A percentile compares a stretch with the other conserved stretches of the same genome.
Evolutionary conservation across 2,329 filamentous ascomycete species (phyloP).

Genomic region (Aspergillus uvarum): DNA sequence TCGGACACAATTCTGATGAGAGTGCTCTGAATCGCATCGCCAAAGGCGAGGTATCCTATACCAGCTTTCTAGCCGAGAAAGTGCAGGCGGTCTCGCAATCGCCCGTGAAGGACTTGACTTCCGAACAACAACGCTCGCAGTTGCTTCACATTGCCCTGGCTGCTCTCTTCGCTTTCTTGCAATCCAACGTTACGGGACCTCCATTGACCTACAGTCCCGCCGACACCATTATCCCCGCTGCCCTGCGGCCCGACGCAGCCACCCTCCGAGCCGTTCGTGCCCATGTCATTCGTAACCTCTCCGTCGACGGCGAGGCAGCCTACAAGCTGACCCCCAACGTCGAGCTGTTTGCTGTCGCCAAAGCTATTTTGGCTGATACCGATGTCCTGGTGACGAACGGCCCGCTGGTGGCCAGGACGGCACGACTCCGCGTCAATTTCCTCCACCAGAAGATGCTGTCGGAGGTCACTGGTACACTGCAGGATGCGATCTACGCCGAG

Average conservation of each 20-base stretch:
- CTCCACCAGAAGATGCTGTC: constrained; percentile 68
- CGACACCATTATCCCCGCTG: constrained; percentile 50
- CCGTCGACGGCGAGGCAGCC: constrained; percentile 79
- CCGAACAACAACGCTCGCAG: constrained; percentile 37
- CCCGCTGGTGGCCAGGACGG: constrained; percentile 55
- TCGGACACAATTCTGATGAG: constrained; percentile 37
- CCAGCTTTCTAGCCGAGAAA: constrained; percentile 38
- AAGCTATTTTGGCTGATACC: constrained; percentile 56
- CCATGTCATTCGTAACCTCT: constrained; percentile 67
- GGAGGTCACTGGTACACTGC: constrained; percentile 61
- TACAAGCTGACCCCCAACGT: constrained; percentile 82
- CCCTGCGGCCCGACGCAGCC: constrained; percentile 39
- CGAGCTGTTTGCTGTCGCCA: constrained; percentile 78
- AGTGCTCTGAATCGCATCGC: constrained; percentile 32
- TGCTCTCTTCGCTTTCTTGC: constrained; percentile 75
- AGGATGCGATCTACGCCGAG: constrained; percentile 61
- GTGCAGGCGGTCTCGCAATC: constrained; percentile 26
- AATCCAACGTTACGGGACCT: constrained; percentile 85
- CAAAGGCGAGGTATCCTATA: constrained; percentile 37
- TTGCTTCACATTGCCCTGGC: constrained; percentile 62
- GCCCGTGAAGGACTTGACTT: constrained; percentile 21
- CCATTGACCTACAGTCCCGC: constrained; percentile 62
- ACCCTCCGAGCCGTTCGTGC: constrained; percentile 51
- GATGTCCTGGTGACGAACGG: constrained; percentile 45
- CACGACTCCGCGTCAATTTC: constrained; percentile 69